phyloP scores from a whole-genome alignment of 257 asterid species.

The Fraxinus quadrangulata region DNA sequence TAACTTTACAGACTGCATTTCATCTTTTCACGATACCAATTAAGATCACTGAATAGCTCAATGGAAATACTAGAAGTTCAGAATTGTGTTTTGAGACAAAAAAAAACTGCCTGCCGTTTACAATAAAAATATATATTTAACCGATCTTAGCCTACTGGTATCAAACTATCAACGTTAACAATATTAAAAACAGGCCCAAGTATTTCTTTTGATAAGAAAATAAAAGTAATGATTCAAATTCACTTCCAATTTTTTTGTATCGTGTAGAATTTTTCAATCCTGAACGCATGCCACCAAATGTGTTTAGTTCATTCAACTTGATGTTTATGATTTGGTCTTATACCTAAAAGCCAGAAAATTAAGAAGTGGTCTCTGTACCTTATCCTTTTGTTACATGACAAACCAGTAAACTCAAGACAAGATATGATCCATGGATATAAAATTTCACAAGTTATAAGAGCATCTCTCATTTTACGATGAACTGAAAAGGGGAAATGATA shows the following conservation, averaged over 20 bases:
- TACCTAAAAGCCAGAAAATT: background rate
- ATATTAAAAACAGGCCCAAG: background rate
- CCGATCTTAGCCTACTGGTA: background rate
- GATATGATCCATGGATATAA: background rate
- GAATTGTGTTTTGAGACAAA: background rate
- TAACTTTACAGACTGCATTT: background rate
- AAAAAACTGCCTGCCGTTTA: background rate
- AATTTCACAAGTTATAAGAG: background rate
- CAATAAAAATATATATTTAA: background rate
- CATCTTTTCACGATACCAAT: background rate
- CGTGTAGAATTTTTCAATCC: background rate
- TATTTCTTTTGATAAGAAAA: background rate
- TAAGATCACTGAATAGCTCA: background rate
- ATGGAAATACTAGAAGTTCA: background rate
- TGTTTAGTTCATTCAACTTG: background rate
- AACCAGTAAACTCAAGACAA: background rate
- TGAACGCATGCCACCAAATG: background rate
- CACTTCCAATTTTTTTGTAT: background rate
- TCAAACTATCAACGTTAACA: background rate
- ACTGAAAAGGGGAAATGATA: conserved; percentile 3
- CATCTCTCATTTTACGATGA: background rate
- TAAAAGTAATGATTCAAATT: background rate
- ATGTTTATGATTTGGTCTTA: background rate
- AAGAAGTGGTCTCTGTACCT: background rate
- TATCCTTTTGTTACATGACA: background rate